phyloP scores from a whole-genome alignment of 1,284 basidiomycete genomes.

The Ustilago loliicola region DNA sequence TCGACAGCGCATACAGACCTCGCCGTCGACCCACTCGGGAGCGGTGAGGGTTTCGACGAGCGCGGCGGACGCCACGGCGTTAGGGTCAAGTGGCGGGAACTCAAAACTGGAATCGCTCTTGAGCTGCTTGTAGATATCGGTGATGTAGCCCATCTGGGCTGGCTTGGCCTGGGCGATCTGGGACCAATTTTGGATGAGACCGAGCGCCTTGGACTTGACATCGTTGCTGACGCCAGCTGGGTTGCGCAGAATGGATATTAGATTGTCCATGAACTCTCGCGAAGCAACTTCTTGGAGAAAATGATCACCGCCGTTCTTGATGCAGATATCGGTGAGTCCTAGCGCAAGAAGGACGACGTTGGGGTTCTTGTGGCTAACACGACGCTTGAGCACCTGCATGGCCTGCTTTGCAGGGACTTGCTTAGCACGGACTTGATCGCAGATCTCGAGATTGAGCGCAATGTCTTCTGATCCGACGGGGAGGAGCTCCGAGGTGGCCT shows the following conservation, averaged over 20 bases:
- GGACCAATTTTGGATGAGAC: slow-evolving; percentile 91
- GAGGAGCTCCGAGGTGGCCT: slow-evolving; percentile 88
- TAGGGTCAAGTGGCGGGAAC: slow-evolving; percentile 84
- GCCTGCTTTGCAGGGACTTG: slow-evolving; percentile 86
- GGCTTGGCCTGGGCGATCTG: slow-evolving; percentile 86
- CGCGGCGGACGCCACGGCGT: slow-evolving; percentile 72
- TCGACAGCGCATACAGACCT: slow-evolving; percentile 92
- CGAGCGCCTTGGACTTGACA: slow-evolving; percentile 84
- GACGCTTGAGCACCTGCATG: slow-evolving; percentile 87
- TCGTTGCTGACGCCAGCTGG: slow-evolving; percentile 78
- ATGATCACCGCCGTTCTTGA: slow-evolving; percentile 97
- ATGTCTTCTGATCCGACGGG: slow-evolving; percentile 84
- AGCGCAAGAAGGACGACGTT: slow-evolving; percentile 92
- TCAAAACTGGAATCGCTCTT: slow-evolving; percentile 75
- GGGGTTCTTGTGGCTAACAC: slow-evolving; percentile 93
- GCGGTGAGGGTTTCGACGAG: slow-evolving; percentile 72
- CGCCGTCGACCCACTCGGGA: slow-evolving; percentile 96
- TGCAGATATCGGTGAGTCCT: slow-evolving; percentile 86
- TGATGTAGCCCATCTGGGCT: slow-evolving; percentile 70
- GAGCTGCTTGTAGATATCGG: slow-evolving; percentile 64
- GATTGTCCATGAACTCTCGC: slow-evolving; percentile 92
- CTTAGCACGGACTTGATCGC: slow-evolving; percentile 92
- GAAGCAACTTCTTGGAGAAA: slow-evolving; percentile 78
- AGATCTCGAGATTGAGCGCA: slow-evolving; percentile 92
- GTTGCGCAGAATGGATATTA: slow-evolving; percentile 83